Evolutionary conservation across 225 moss, liverwort and hornwort genomes (phyloP).

Genomic region (Neckera pumila): DNA sequence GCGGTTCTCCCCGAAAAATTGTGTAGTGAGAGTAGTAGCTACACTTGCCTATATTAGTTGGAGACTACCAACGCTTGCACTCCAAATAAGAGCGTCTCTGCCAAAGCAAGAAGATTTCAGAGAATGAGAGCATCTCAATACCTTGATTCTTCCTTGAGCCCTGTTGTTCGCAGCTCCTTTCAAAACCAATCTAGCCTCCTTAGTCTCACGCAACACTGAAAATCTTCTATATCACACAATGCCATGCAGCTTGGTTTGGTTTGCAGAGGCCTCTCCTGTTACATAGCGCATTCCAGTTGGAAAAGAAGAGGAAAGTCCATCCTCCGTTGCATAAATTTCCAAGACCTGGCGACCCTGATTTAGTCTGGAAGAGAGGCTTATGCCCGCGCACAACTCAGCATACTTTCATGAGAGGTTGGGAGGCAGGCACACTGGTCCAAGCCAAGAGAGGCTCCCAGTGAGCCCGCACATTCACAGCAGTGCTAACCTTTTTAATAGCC

Average conservation of each 20-base stretch:
- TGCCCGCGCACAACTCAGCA: not conserved
- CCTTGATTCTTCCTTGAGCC: not conserved
- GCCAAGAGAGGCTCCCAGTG: constrained; percentile 78
- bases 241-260: not conserved
- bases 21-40: not conserved
- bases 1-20: not conserved
- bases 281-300: not conserved
- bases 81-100: not conserved
- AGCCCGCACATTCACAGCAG: constrained; percentile 33
- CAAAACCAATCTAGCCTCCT: not conserved
- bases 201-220: not conserved
- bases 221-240: not conserved
- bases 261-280: not conserved
- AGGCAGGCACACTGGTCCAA: constrained; percentile 51
- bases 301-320: not conserved
- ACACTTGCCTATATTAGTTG: not conserved
- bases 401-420: constrained; percentile 55
- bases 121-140: not conserved
- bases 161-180: not conserved
- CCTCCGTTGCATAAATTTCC: not conserved
- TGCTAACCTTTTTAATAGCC: constrained; percentile 38
- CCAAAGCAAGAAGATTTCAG: not conserved
- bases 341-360: not conserved
- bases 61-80: not conserved
- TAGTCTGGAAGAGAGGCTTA: not conserved